Evolutionary conservation across 2,329 filamentous ascomycete genomes (phyloP).

Genomic region (Aspergillus fructus): DNA sequence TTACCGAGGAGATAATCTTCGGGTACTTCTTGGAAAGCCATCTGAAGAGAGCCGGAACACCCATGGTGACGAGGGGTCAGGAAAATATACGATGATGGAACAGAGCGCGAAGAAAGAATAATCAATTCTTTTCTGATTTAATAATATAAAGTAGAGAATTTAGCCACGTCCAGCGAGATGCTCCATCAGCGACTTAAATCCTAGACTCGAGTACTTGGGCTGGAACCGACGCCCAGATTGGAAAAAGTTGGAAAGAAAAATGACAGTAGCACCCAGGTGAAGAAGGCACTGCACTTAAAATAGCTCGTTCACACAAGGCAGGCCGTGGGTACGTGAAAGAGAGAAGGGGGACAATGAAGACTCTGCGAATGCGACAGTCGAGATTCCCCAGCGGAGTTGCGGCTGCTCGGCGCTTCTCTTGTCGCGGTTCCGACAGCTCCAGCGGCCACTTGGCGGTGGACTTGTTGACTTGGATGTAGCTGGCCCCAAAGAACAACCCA

Average conservation of each 20-base stretch:
- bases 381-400: slow-evolving; percentile 8
- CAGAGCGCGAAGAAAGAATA: slow-evolving; percentile 5
- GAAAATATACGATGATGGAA: neutral
- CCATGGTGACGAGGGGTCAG: slow-evolving; percentile 58
- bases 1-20: slow-evolving; percentile 90
- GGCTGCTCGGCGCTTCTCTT: slow-evolving; percentile 24
- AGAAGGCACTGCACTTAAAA: slow-evolving; percentile 1
- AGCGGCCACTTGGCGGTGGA: slow-evolving; percentile 21
- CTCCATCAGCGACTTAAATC: slow-evolving; percentile 19
- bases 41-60: slow-evolving; percentile 91
- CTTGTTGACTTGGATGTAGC: slow-evolving; percentile 7
- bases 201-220: slow-evolving; percentile 1
- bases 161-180: slow-evolving; percentile 11
- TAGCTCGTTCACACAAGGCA: neutral
- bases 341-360: slow-evolving; percentile 14
- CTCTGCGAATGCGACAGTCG: slow-evolving; percentile 19
- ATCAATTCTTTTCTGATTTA: slow-evolving; percentile 8
- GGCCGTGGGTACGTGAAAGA: slow-evolving; percentile 7
- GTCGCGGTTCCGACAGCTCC: slow-evolving; percentile 21
- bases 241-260: neutral
- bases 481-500: slow-evolving; percentile 19
- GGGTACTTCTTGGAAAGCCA: slow-evolving; percentile 97
- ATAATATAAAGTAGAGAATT: slow-evolving; percentile 6
- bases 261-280: neutral
- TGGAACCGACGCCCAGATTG: neutral